Percentiles rank a stretch among this genome's conserved stretches.
Conservation (phyloP, 805 yeast species). For the Candida ascalaphidarum region DNA sequence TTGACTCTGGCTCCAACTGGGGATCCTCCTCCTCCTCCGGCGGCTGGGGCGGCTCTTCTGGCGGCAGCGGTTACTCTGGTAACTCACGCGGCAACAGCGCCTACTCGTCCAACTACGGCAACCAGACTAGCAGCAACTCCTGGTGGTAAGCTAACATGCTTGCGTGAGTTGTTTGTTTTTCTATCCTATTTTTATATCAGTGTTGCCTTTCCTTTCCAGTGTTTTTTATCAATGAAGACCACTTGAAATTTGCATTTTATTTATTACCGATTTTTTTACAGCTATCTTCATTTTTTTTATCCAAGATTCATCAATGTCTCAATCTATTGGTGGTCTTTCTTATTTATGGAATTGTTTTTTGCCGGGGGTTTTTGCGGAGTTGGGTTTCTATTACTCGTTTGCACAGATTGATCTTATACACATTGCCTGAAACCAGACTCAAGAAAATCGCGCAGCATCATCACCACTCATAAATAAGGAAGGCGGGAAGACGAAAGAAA, state of each 20-base stretch:
- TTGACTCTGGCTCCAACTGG: constrained; percentile 15
- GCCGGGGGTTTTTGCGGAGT: background rate
- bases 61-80: constrained; percentile 4
- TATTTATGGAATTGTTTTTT: background rate
- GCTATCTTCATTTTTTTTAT: background rate
- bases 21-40: constrained; percentile 7
- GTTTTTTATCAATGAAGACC: no score
- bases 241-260: constrained; percentile 1
- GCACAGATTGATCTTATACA: constrained; percentile 1
- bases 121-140: constrained; percentile 26
- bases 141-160: constrained; percentile 27
- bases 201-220: no score
- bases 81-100: constrained; percentile 26
- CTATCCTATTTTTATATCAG: no score
- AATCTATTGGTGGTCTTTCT: background rate
- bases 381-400: background rate
- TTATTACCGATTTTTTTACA: background rate
- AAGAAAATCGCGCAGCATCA: background rate
- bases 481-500: constrained; percentile 4
- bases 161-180: background rate
- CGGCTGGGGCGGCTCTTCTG: constrained; percentile 8
- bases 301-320: no score
- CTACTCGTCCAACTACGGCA: constrained; percentile 23
- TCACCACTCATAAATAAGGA: constrained; percentile 1
- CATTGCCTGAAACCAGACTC: constrained; percentile 1